A percentile compares a stretch with the other conserved stretches of the same genome.
Conservation (phyloP, 257 asterid genomes). For the Osmanthus fragrans region DNA sequence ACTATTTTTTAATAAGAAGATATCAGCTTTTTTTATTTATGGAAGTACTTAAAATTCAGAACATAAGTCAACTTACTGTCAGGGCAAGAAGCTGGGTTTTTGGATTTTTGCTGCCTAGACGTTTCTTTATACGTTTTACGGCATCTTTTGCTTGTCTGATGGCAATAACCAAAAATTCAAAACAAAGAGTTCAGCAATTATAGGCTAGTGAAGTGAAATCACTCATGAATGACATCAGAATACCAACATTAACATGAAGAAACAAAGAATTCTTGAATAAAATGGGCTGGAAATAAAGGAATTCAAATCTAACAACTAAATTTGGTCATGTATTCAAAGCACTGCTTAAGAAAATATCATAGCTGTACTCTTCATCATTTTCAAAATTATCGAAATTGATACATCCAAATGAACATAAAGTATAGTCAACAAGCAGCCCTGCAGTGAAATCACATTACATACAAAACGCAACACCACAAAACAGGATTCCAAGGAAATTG, state of each 20-base stretch:
- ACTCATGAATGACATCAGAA: background rate
- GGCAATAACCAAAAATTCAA: conserved; percentile 27
- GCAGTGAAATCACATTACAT: background rate
- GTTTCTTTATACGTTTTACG: conserved; percentile 84
- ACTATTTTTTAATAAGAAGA: background rate
- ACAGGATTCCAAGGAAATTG: background rate
- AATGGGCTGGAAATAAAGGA: background rate
- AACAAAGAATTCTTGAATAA: background rate
- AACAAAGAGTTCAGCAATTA: background rate
- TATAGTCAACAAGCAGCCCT: background rate
- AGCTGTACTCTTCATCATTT: background rate
- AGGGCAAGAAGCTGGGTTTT: conserved; percentile 95
- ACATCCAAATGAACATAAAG: background rate
- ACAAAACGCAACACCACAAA: background rate
- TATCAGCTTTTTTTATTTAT: background rate
- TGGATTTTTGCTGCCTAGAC: conserved; percentile 83
- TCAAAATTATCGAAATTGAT: background rate
- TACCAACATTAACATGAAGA: background rate
- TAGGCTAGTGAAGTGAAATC: background rate
- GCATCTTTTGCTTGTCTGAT: conserved; percentile 93
- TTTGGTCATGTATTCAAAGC: background rate
- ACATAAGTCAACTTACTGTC: conserved; percentile 59
- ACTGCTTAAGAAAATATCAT: background rate
- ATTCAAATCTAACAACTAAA: background rate
- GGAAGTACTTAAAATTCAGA: background rate